These are phyloP conservation scores for Collybia sordida DNA, from an alignment of 768 basidiomycete genomes.

Conservation along the genomic window DNA sequence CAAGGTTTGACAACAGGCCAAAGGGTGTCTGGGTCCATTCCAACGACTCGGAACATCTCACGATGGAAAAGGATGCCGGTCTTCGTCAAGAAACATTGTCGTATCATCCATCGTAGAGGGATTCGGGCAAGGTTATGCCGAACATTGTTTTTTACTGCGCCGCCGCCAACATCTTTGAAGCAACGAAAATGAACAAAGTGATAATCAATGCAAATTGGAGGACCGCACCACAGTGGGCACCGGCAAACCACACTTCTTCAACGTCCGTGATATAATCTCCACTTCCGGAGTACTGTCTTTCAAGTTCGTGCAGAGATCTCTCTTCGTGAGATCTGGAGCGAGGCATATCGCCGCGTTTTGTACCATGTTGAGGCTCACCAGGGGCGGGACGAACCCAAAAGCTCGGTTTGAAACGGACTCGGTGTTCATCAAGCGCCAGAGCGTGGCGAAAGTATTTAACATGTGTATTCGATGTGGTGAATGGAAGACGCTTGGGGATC, in stretches of 20 bases:
- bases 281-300: constrained; percentile 34
- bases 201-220: neutral
- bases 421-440: constrained; percentile 65
- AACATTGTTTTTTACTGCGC: constrained; percentile 56
- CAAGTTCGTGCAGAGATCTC: constrained; percentile 37
- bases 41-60: constrained; percentile 42
- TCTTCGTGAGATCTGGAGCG: constrained; percentile 23
- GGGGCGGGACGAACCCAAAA: constrained; percentile 43
- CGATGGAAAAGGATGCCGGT: constrained; percentile 62
- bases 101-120: constrained; percentile 75
- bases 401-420: constrained; percentile 55
- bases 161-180: constrained; percentile 69
- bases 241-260: constrained; percentile 81
- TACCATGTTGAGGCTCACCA: constrained; percentile 40
- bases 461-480: constrained; percentile 58
- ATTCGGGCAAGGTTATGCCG: constrained; percentile 67
- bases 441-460: constrained; percentile 73
- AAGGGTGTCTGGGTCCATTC: constrained; percentile 45
- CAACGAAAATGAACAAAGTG: neutral
- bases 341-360: constrained; percentile 51
- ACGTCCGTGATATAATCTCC: constrained; percentile 51
- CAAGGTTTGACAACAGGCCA: constrained; percentile 40
- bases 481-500: constrained; percentile 62
- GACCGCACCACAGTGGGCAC: constrained; percentile 64
- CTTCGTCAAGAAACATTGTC: constrained; percentile 55